phyloP scores from a whole-genome alignment of 495 filamentous ascomycete species.

The Penicillium cataractarum region DNA sequence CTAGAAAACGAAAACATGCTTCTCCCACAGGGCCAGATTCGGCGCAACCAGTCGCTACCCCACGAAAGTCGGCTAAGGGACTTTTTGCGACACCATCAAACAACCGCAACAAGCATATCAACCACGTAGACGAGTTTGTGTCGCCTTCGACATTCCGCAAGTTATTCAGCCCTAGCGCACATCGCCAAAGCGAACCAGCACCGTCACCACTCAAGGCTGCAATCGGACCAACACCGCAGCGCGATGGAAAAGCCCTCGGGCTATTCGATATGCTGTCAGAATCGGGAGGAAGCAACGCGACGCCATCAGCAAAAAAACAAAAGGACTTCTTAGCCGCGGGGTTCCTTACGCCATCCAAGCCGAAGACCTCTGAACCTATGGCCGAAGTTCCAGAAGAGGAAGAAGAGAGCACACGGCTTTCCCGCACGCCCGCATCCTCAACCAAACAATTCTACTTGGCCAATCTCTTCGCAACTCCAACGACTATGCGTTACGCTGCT shows the following conservation, averaged over 20 bases:
- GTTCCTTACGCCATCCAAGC: conserved; percentile 48
- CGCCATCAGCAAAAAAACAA: conserved; percentile 40
- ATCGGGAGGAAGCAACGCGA: conserved; percentile 53
- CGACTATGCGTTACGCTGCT: conserved; percentile 48
- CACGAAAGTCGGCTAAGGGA: conserved; percentile 40
- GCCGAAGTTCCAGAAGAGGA: conserved; percentile 37
- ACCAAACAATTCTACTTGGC: conserved; percentile 65
- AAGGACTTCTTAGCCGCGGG: conserved; percentile 35
- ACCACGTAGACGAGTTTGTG: conserved; percentile 59
- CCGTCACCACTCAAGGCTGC: conserved; percentile 42
- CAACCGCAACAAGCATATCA: conserved; percentile 31
- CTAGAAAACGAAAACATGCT: conserved; percentile 47
- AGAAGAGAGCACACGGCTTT: conserved; percentile 41
- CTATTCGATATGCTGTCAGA: conserved; percentile 85
- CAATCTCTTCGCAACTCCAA: conserved; percentile 66
- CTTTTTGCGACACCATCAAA: conserved; percentile 53
- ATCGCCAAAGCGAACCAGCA: conserved; percentile 41
- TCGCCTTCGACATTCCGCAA: conserved; percentile 61
- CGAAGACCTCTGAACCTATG: conserved; percentile 34
- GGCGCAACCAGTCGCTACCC: conserved; percentile 22
- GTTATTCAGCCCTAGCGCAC: conserved; percentile 62
- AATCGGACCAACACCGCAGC: conserved; percentile 89
- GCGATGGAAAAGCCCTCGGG: conserved; percentile 82
- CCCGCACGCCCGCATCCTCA: conserved; percentile 64
- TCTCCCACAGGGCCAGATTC: conserved; percentile 35